Conservation (phyloP, 495 filamentous ascomycete species). For the Neurospora tetraspora region DNA sequence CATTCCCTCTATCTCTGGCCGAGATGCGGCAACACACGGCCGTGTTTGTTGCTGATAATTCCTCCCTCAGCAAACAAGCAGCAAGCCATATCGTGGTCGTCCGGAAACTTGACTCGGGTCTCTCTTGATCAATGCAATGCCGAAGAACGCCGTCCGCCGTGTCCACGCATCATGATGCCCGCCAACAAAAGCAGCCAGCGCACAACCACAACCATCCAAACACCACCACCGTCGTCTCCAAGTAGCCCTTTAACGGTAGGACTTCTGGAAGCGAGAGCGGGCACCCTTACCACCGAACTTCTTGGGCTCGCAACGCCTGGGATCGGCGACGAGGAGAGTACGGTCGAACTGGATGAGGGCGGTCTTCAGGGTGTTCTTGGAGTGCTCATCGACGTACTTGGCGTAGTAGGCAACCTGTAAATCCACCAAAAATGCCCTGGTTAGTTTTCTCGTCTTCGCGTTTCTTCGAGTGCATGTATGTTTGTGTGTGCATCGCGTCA, state of each 20-base stretch:
- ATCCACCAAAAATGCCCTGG: neutral
- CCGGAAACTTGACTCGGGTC: neutral
- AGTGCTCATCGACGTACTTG: constrained; percentile 99
- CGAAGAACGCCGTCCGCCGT: constrained; percentile 25
- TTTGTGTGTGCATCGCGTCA: neutral
- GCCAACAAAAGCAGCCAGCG: constrained; percentile 2
- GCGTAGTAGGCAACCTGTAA: constrained; percentile 86
- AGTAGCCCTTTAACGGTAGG: constrained; percentile 48
- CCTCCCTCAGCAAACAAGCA: neutral
- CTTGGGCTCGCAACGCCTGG: constrained; percentile 89
- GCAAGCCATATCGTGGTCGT: neutral
- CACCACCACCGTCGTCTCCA: constrained; percentile 9
- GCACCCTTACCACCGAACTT: constrained; percentile 91
- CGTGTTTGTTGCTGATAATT: neutral
- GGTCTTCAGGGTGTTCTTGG: constrained; percentile 98
- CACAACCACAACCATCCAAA: constrained; percentile 5
- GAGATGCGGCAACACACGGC: neutral
- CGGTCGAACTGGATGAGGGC: constrained; percentile 90
- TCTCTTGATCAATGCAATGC: constrained; percentile 26
- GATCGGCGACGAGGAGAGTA: constrained; percentile 93
- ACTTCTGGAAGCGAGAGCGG: constrained; percentile 91
- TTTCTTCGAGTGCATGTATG: neutral
- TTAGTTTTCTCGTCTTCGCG: neutral
- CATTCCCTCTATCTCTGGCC: neutral
- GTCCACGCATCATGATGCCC: constrained; percentile 22